Conservation (phyloP, 257 asterid genomes). For the Solanum tarapatanum region DNA sequence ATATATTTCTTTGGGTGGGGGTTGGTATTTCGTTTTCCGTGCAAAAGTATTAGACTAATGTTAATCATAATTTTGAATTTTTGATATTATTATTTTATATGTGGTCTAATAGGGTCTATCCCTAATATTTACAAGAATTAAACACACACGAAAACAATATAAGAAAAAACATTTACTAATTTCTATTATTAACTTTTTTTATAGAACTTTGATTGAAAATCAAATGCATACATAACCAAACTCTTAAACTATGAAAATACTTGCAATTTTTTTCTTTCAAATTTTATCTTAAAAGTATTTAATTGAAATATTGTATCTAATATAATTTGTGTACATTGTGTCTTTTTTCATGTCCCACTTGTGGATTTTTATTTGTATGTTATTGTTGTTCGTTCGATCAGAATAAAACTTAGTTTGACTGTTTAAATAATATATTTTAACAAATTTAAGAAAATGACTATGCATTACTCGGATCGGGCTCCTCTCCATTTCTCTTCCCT, state of each 20-base stretch:
- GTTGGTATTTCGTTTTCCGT: neutral
- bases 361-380: no score
- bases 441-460: neutral
- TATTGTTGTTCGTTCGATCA: neutral
- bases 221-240: neutral
- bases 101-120: neutral
- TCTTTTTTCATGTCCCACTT: neutral
- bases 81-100: neutral
- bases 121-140: neutral
- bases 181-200: neutral
- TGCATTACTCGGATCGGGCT: no score
- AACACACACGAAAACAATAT: neutral
- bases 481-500: no score
- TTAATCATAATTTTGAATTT: neutral
- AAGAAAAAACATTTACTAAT: neutral
- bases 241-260: neutral
- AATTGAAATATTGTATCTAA: no score
- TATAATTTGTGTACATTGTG: no score
- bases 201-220: neutral
- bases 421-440: neutral
- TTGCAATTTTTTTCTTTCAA: neutral
- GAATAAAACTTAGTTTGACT: neutral
- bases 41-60: neutral
- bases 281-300: neutral
- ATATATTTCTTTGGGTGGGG: neutral